Evolutionary conservation across 2,329 filamentous ascomycete genomes (phyloP), one percentile per base, ranked within the genome.

Genomic region (Hymenoscyphus fructigenus): DNA sequence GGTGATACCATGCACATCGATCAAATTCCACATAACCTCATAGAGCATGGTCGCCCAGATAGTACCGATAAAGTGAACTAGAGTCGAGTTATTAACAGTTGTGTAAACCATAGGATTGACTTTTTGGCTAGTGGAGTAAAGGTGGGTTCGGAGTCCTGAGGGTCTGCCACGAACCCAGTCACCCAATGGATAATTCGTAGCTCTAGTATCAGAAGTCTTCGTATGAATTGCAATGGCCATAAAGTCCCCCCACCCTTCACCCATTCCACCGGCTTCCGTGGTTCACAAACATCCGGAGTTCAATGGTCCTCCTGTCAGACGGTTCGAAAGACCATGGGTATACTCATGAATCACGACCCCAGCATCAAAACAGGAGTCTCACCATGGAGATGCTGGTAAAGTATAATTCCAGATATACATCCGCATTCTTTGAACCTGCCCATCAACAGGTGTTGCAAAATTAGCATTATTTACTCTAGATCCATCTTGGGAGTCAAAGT

Each of bases 341-440:
- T 82, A 85, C 72, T 86, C 84, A 76, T 88, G 86, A 66, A 88
- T 82, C 26, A 88, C 79, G 20, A 88, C 83, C 63, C 83, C 83
- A 6, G 83, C 81, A 58, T 88, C 85, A 67, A 88, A 87, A n/a
- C 62, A 78, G n/a, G 59, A 62, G 29, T 68, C 66, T 5, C 66
- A 62, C 10, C 50, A 71, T 0, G 83, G 83, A 0, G 74, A 80
- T 5, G 81, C 79, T 28, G 57, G 57, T 2, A 23, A 17, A 15
- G 57, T 41, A 10, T 70, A 68, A 10, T 78, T 81, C 83, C 83
- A 88, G 58, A 87, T 74, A 71, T 82, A 86, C 84, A 87, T 86
- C n/a, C 82, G 74, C 85, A 88, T 87, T 34, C 83, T 80, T 12
- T 81, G 82, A 2, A 76, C 74, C 53, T 77, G 73, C 5, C 84